phyloP scores from a whole-genome alignment of 2,329 filamentous ascomycete genomes.

The Allantophomopsis lycopodina region DNA sequence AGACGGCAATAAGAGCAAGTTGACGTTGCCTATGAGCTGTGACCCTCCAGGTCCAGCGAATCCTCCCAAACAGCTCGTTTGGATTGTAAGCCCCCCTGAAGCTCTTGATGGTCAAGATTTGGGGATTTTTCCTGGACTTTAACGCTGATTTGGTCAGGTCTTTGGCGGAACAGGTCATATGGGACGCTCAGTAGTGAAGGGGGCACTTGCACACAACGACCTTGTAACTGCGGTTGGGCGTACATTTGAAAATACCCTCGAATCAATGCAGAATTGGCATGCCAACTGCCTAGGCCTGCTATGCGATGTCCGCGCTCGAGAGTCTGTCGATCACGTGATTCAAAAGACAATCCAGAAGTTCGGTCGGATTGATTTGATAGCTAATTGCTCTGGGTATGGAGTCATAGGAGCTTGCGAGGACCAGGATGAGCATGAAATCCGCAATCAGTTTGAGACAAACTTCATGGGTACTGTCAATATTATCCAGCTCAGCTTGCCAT shows the following conservation, averaged over 20 bases:
- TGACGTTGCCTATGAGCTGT: slow-evolving; percentile 68
- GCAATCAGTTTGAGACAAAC: slow-evolving; percentile 95
- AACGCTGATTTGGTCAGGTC: slow-evolving; percentile 34
- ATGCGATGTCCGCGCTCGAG: slow-evolving; percentile 76
- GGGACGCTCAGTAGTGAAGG: slow-evolving; percentile 78
- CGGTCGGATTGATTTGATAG: slow-evolving; percentile 75
- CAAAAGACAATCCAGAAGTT: slow-evolving; percentile 60
- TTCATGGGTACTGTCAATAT: slow-evolving; percentile 94
- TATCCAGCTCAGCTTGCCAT: slow-evolving; percentile 74
- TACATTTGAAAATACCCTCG: slow-evolving; percentile 59
- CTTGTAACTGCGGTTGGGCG: slow-evolving; percentile 77
- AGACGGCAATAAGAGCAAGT: slow-evolving; percentile 21
- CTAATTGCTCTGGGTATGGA: slow-evolving; percentile 89
- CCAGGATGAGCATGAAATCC: slow-evolving; percentile 87
- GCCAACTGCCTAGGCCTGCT: slow-evolving; percentile 64
- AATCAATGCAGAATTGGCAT: slow-evolving; percentile 60
- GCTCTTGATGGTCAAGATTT: slow-evolving; percentile 5
- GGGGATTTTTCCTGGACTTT: no score
- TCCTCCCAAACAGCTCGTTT: slow-evolving; percentile 64
- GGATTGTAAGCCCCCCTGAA: slow-evolving; percentile 51
- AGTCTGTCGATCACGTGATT: slow-evolving; percentile 63
- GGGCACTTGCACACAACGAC: slow-evolving; percentile 67
- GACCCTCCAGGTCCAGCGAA: slow-evolving; percentile 65
- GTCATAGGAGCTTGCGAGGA: slow-evolving; percentile 95
- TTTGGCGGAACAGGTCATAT: slow-evolving; percentile 98